Base-by-base conservation (phyloP, 176 grass and related monocot genomes). In the Saccharum officinarum region DNA sequence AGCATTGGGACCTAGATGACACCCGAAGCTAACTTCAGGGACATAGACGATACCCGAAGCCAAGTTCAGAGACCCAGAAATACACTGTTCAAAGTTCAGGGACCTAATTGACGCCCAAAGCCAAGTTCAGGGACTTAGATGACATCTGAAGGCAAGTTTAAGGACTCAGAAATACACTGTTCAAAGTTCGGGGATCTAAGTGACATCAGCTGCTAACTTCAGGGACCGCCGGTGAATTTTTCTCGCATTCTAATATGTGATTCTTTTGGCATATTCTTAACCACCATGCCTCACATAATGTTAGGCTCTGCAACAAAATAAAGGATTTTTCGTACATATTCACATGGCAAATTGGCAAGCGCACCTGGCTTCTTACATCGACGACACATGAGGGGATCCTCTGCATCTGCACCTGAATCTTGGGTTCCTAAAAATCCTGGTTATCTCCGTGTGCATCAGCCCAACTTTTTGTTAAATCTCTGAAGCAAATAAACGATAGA, bases 341-440 rank as follows among this genome's bases (percentile, higher is more conserved):
- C 74, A 87, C 80, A 87, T 83, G 89, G 67, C 36, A 86, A 57
- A 16, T 75, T 80, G 89, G 59, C 36, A 86, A 57, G 14, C 45
- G 52, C 83, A 73, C 79, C 73, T 83, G 84, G 79, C 59, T 41
- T 76, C 47, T 69, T 38, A 17, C 47, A 83, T 71, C 67, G 67
- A 61, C 74, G 67, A 75, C 75, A 83, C 75, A 83, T 59, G 89
- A 67, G 71, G 33, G 44, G 37, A 75, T 62, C 17, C 36, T 65
- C 67, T 80, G 26, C 45, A 80, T 75, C 72, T 59, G 41, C 71
- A 57, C 57, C 84, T 67, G 57, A 83, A 86, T 83, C 79, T 73
- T 72, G 46, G 78, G 79, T 55, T 73, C 44, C 66, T 22, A 62
- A 62, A 44, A 55, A 78, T 72, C n/a, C 72, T 26, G 33, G 81